Conservation (phyloP, 1,284 basidiomycete species). For the Inonotus obliquus region DNA sequence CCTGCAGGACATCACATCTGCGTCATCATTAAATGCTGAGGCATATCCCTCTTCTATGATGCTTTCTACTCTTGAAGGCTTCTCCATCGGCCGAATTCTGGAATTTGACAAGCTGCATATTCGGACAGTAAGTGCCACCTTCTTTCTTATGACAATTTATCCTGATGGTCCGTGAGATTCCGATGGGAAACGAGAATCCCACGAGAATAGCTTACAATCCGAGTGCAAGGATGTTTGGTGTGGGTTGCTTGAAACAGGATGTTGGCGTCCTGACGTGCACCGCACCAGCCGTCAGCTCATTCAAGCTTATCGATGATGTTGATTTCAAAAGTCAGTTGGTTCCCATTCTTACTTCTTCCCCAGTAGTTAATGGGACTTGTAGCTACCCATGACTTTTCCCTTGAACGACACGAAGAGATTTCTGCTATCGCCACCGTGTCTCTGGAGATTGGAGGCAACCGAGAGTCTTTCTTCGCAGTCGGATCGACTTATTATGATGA, state of each 20-base stretch:
- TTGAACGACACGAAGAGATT: constrained; percentile 54
- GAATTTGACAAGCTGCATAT: constrained; percentile 81
- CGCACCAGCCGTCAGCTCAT: constrained; percentile 46
- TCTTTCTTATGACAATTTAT: not conserved
- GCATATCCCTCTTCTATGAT: constrained; percentile 51
- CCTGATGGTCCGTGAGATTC: constrained; percentile 41
- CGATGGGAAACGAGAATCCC: constrained; percentile 65
- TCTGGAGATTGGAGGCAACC: constrained; percentile 26
- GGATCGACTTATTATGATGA: constrained; percentile 51
- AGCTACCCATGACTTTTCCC: constrained; percentile 53
- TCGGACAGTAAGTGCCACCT: constrained; percentile 50
- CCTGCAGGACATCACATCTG: constrained; percentile 56
- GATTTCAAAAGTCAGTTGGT: constrained; percentile 56
- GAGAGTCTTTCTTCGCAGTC: constrained; percentile 44
- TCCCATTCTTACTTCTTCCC: constrained; percentile 4
- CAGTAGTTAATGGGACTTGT: not conserved
- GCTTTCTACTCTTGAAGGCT: constrained; percentile 48
- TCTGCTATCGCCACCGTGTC: constrained; percentile 46
- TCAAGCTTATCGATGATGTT: constrained; percentile 64
- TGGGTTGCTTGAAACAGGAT: constrained; percentile 50
- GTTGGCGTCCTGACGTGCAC: constrained; percentile 53
- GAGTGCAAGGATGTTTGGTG: constrained; percentile 52
- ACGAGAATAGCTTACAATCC: constrained; percentile 57
- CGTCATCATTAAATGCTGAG: constrained; percentile 44
- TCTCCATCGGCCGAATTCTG: constrained; percentile 63